phyloP scores from a whole-genome alignment of 176 grass and related monocot species.

The Cocos nucifera region DNA sequence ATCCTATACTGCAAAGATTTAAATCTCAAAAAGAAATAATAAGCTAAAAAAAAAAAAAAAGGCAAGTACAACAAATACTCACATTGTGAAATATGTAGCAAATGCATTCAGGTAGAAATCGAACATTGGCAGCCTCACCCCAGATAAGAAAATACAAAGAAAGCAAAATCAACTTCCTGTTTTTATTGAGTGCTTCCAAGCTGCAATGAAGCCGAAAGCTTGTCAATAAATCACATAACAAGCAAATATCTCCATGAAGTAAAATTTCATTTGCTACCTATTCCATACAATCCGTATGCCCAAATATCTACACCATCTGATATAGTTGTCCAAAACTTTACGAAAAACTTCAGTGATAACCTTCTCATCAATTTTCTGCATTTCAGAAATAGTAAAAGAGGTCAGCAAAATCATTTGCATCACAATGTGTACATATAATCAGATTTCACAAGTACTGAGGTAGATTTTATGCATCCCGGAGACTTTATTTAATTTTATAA shows the following conservation, averaged over 20 bases:
- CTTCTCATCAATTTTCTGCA: constrained; percentile 95
- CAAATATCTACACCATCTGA: constrained; percentile 85
- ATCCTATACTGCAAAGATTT: not conserved
- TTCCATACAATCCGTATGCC: constrained; percentile 79
- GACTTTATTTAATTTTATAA: no score
- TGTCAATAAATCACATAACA: not conserved
- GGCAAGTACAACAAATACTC: constrained; percentile 25
- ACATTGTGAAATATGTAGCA: constrained; percentile 99
- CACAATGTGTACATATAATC: not conserved
- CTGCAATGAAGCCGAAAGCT: constrained; percentile 31
- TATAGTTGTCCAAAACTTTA: constrained; percentile 97
- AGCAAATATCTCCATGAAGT: constrained; percentile 8
- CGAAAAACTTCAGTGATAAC: constrained; percentile 69
- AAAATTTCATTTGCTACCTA: constrained; percentile 34
- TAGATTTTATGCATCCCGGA: no score
- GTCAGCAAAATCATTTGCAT: not conserved
- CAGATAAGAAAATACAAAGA: constrained; percentile 89
- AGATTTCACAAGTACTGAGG: no score
- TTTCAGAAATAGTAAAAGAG: no score
- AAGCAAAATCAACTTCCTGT: constrained; percentile 71
- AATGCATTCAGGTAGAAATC: constrained; percentile 92
- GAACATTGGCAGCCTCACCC: constrained; percentile 91
- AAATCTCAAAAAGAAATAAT: not conserved
- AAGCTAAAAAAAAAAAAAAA: not conserved
- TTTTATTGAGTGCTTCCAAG: constrained; percentile 68